These are phyloP conservation scores for Coemansia sp. DNA, from an alignment of 192 early-diverging fungal species.

Conservation along the genomic window DNA sequence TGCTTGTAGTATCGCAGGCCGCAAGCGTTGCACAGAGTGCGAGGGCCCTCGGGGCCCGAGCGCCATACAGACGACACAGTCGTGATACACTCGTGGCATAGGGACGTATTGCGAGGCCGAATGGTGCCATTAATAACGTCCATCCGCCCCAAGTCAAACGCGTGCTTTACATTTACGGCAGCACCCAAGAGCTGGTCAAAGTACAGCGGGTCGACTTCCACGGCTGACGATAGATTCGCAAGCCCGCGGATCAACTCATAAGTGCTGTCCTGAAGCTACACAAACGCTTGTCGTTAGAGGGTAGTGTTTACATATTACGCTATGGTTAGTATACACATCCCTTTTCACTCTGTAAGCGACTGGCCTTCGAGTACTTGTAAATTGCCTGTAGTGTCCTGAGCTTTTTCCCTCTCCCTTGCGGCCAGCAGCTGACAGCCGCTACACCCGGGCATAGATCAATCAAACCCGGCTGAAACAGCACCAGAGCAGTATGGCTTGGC, in stretches of 20 bases:
- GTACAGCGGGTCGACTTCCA: conserved; percentile 46
- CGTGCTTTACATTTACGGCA: conserved; percentile 48
- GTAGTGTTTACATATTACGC: not conserved
- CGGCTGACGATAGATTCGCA: conserved; percentile 29
- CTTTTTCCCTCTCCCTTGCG: too few species aligned
- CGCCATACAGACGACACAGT: conserved; percentile 52
- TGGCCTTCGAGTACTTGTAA: too few species aligned
- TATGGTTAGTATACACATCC: too few species aligned
- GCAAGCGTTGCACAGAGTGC: conserved; percentile 60
- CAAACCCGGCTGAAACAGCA: too few species aligned
- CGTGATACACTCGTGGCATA: conserved; percentile 52
- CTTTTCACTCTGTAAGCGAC: too few species aligned
- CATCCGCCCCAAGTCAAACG: conserved; percentile 48
- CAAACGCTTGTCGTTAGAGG: not conserved
- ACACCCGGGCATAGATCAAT: too few species aligned
- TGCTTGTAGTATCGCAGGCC: conserved; percentile 58
- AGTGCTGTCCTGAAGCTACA: conserved; percentile 50
- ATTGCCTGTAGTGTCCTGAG: too few species aligned
- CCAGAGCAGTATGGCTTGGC: too few species aligned
- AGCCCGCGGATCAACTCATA: conserved; percentile 46
- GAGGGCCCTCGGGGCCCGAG: conserved; percentile 48
- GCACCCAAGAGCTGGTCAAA: conserved; percentile 52
- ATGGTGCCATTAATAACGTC: conserved; percentile 50
- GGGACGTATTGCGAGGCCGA: conserved; percentile 48
- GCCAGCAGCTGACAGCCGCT: too few species aligned